phyloP scores from a whole-genome alignment of 2,329 filamentous ascomycete genomes.

The Trichoderma endophyticum region DNA sequence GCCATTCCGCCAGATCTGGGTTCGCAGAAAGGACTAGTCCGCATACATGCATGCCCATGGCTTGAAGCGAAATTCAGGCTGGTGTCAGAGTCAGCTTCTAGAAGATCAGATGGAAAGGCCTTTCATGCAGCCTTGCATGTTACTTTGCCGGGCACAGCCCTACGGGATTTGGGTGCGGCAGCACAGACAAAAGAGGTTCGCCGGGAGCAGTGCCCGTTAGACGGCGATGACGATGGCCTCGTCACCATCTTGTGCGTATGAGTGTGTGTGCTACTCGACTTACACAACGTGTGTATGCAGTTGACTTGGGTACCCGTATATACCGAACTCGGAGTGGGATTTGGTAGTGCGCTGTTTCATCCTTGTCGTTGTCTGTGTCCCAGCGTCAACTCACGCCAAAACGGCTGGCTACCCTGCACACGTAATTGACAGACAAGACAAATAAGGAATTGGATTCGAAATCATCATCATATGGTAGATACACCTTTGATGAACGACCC shows the following conservation, averaged over 20 bases:
- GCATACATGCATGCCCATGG: background rate
- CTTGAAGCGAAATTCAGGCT: background rate
- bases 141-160: background rate
- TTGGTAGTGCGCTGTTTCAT: background rate
- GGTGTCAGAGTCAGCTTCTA: constrained; percentile 14
- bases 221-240: background rate
- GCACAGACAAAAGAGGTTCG: background rate
- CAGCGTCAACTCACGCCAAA: background rate
- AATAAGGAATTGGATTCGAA: background rate
- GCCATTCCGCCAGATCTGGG: constrained; percentile 2
- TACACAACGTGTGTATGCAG: background rate
- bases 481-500: background rate
- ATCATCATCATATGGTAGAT: background rate
- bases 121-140: background rate
- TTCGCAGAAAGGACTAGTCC: background rate
- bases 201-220: background rate
- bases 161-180: background rate
- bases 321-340: background rate
- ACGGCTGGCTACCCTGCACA: background rate
- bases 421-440: background rate
- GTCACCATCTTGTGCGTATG: background rate
- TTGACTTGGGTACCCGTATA: background rate
- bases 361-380: background rate
- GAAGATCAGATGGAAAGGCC: constrained; percentile 13
- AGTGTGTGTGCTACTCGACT: background rate